These are phyloP conservation scores for Malbranchea zuffiana DNA, from an alignment of 2,329 filamentous ascomycete genomes.

Conservation along the genomic window DNA sequence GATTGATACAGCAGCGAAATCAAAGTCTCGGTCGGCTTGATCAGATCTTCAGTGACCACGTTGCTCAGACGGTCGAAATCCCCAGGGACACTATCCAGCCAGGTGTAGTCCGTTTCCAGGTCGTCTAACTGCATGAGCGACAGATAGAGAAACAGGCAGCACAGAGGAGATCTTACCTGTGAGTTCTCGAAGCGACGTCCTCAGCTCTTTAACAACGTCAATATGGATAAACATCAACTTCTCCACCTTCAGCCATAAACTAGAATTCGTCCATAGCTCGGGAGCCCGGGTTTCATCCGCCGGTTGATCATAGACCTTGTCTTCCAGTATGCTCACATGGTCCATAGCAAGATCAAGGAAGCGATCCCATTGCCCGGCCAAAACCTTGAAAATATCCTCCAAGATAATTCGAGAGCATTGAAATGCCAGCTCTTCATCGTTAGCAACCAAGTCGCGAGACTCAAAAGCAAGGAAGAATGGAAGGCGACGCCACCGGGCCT, in stretches of 20 bases:
- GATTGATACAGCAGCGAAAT: constrained; percentile 44
- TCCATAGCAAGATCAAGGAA: constrained; percentile 38
- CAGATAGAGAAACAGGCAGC: constrained; percentile 5
- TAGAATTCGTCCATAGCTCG: constrained; percentile 43
- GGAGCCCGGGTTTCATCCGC: constrained; percentile 43
- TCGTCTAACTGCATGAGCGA: constrained; percentile 14
- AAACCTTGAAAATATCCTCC: constrained; percentile 40
- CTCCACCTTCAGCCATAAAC: constrained; percentile 43
- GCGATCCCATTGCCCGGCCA: constrained; percentile 37
- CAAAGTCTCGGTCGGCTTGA: constrained; percentile 41
- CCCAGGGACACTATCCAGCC: constrained; percentile 32
- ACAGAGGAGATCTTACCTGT: constrained; percentile 18
- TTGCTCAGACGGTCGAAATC: constrained; percentile 39
- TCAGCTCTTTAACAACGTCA: constrained; percentile 39
- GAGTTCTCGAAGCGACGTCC: constrained; percentile 33
- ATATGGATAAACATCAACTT: constrained; percentile 42
- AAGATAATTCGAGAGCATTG: constrained; percentile 43
- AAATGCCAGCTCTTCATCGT: constrained; percentile 34
- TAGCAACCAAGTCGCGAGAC: constrained; percentile 26
- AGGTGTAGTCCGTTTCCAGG: constrained; percentile 24
- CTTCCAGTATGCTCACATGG: constrained; percentile 41
- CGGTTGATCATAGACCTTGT: constrained; percentile 44
- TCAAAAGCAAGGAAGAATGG: constrained; percentile 41
- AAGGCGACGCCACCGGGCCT: constrained; percentile 43
- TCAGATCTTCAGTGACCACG: constrained; percentile 40